Evolutionary conservation across 163 green algal species (phyloP).

Genomic region (Coccomyxa subellipsoidea): DNA sequence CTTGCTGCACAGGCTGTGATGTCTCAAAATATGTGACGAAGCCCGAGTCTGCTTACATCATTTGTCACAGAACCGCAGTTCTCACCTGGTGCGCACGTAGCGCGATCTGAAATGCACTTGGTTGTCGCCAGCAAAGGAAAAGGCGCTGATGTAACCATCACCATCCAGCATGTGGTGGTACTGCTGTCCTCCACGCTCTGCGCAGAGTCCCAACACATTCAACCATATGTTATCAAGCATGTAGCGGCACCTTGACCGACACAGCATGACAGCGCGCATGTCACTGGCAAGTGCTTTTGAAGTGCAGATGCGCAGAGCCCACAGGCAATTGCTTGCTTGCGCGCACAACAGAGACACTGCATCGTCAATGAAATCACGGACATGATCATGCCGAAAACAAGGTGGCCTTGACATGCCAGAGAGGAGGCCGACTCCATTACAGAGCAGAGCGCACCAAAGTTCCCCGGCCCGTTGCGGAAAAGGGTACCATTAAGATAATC

Average conservation of each 20-base stretch:
- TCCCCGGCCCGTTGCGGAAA: constrained; percentile 50
- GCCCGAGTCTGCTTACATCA: too few species aligned
- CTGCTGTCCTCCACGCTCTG: constrained; percentile 24
- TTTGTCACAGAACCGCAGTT: neutral
- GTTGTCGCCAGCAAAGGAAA: constrained; percentile 34
- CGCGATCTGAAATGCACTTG: constrained; percentile 32
- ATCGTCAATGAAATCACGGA: neutral
- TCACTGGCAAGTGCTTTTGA: neutral
- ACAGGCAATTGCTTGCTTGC: neutral
- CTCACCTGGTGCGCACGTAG: constrained; percentile 48
- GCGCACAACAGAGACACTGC: neutral
- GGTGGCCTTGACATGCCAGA: too few species aligned
- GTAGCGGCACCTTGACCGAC: neutral
- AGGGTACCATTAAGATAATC: constrained; percentile 34
- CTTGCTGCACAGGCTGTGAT: too few species aligned
- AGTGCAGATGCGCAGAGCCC: neutral
- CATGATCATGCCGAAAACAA: too few species aligned
- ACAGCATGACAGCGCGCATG: neutral
- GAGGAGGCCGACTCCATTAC: too few species aligned
- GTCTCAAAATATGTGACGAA: too few species aligned
- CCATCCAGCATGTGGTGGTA: constrained; percentile 55
- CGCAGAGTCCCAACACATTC: neutral
- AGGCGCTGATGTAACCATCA: constrained; percentile 42
- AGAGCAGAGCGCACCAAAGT: constrained; percentile 19
- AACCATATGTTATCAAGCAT: neutral